phyloP scores from a whole-genome alignment of 257 asterid genomes.

The Solanum appendiculatum region DNA sequence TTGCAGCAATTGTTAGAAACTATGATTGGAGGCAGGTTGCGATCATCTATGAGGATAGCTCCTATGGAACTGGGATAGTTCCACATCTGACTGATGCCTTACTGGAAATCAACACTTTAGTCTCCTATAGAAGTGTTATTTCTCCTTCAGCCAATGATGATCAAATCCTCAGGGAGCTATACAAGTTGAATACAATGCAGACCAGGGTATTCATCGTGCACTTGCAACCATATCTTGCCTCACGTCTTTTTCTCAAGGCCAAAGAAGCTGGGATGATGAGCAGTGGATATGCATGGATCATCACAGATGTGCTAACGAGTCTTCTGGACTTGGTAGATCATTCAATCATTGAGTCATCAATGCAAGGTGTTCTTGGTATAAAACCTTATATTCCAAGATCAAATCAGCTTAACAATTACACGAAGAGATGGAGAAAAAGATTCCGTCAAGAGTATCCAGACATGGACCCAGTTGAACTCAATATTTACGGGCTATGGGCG shows the following conservation, averaged over 20 bases:
- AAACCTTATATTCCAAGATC: slow-evolving; percentile 31
- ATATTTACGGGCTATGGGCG: slow-evolving; percentile 44
- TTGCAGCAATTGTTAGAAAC: slow-evolving; percentile 29
- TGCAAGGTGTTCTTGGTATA: slow-evolving; percentile 52
- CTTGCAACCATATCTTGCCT: slow-evolving; percentile 23
- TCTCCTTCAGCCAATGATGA: slow-evolving; percentile 27
- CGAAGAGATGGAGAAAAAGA: slow-evolving; percentile 26
- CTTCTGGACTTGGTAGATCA: slow-evolving; percentile 17
- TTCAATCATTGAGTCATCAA: slow-evolving; percentile 22
- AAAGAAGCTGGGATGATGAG: slow-evolving; percentile 38
- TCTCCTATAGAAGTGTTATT: slow-evolving; percentile 21
- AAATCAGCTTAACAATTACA: slow-evolving; percentile 6
- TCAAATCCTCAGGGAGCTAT: slow-evolving; percentile 18
- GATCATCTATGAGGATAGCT: slow-evolving; percentile 21
- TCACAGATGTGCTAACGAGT: slow-evolving; percentile 36
- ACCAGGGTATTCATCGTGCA: slow-evolving; percentile 45
- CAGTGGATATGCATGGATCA: slow-evolving; percentile 40
- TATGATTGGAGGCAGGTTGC: slow-evolving; percentile 42
- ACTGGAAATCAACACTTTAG: slow-evolving; percentile 4
- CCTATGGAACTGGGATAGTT: slow-evolving; percentile 28
- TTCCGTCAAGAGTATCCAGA: slow-evolving; percentile 33
- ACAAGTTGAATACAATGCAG: slow-evolving; percentile 22
- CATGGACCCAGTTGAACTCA: slow-evolving; percentile 11
- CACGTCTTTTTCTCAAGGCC: slow-evolving; percentile 26
- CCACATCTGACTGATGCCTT: slow-evolving; percentile 27